These are phyloP conservation scores for Exophiala bonariae DNA, from an alignment of 2,329 filamentous ascomycete genomes.

Conservation along the genomic window DNA sequence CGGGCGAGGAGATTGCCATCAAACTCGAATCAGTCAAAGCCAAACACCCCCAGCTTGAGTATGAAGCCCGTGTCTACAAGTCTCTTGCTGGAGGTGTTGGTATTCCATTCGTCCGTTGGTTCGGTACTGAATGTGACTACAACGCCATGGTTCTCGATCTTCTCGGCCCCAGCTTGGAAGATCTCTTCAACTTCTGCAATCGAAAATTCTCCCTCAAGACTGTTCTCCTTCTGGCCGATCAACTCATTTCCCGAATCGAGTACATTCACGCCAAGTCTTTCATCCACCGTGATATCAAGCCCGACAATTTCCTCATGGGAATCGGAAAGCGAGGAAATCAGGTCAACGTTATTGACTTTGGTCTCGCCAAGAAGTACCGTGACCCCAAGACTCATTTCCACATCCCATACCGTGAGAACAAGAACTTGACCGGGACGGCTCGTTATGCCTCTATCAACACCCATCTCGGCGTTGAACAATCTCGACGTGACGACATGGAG, in stretches of 20 bases:
- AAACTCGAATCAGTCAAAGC: conserved; percentile 99
- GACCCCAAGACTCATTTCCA: conserved; percentile 99
- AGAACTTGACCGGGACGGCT: conserved; percentile 98
- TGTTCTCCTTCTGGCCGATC: conserved; percentile 90
- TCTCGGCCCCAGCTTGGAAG: conserved; percentile 90
- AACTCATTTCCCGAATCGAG: conserved; percentile 98
- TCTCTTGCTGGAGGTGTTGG: conserved; percentile 92
- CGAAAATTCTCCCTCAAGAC: conserved; percentile 99
- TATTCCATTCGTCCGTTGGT: conserved; percentile 99
- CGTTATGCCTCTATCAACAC: conserved; percentile 99
- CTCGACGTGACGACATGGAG: conserved; percentile 98
- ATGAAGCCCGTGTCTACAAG: conserved; percentile 89
- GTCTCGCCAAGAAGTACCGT: conserved; percentile 98
- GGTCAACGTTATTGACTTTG: conserved; percentile 99
- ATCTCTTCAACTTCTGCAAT: conserved; percentile 99
- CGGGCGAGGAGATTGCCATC: conserved; percentile 98
- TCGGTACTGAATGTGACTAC: conserved; percentile 99
- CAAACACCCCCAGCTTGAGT: conserved; percentile 98
- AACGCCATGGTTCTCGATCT: conserved; percentile 99
- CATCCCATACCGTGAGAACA: conserved; percentile 99
- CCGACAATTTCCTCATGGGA: conserved; percentile 99
- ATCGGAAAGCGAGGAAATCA: conserved; percentile 99
- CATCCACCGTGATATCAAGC: conserved; percentile 99
- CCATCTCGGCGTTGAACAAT: conserved; percentile 97
- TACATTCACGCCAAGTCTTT: conserved; percentile 99